These are phyloP conservation scores for Canna indica DNA, from an alignment of 176 grass and related monocot genomes.

Conservation along the genomic window DNA sequence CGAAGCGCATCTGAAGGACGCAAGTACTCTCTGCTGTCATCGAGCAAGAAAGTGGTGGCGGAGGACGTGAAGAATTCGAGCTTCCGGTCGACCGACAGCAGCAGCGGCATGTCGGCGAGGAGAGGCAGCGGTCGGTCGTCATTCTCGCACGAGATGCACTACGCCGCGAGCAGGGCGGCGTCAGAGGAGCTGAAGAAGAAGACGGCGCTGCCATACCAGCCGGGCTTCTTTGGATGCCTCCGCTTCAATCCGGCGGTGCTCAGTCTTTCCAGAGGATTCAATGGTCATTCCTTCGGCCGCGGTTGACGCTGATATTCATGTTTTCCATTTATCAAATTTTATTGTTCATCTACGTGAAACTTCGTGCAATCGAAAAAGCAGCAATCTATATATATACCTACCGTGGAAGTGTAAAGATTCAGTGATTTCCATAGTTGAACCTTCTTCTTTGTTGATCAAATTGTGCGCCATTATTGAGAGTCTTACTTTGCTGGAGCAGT, in stretches of 20 bases:
- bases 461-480: too few relatives aligned
- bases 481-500: too few relatives aligned
- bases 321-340: not conserved
- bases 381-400: too few relatives aligned
- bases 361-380: too few relatives aligned
- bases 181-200: conserved; percentile 3
- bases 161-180: not conserved
- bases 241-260: conserved; percentile 11
- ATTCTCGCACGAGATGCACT: conserved; percentile 7
- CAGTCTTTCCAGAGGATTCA: conserved; percentile 16
- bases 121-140: not conserved
- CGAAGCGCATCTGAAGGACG: conserved; percentile 15
- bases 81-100: conserved; percentile 6
- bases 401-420: too few relatives aligned
- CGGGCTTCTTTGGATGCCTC: conserved; percentile 18
- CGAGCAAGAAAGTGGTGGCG: not conserved
- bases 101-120: not conserved
- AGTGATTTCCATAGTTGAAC: too few relatives aligned
- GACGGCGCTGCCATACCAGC: conserved; percentile 21
- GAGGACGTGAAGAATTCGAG: conserved; percentile 8
- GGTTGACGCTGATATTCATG: not conserved
- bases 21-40: conserved; percentile 6
- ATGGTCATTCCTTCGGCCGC: not conserved
- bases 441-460: too few relatives aligned
- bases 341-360: too few relatives aligned